phyloP scores from a whole-genome alignment of 2,329 filamentous ascomycete species.

The Exutisphaerella laricina region DNA sequence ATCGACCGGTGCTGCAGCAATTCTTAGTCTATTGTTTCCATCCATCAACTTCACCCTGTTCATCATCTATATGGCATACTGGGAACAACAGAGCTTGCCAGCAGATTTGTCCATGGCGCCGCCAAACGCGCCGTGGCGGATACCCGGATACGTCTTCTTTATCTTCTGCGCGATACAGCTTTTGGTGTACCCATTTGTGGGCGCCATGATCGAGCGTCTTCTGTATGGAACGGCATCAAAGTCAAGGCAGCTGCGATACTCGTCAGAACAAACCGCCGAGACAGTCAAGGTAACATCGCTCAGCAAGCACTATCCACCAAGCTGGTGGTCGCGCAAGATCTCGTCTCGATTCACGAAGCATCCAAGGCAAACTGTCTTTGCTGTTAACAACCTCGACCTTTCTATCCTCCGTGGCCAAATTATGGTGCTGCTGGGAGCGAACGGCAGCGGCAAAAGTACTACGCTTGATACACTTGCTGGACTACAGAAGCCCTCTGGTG shows the following conservation, averaged over 20 bases:
- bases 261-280: constrained; percentile 25
- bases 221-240: constrained; percentile 69
- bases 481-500: constrained; percentile 67
- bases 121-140: constrained; percentile 52
- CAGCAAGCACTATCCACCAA: constrained; percentile 71
- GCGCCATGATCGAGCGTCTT: constrained; percentile 64
- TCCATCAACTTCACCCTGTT: constrained; percentile 87
- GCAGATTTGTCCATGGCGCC: constrained; percentile 58
- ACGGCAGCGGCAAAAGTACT: constrained; percentile 84
- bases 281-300: constrained; percentile 69
- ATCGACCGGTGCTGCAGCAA: constrained; percentile 57
- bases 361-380: constrained; percentile 62
- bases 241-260: constrained; percentile 40
- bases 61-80: constrained; percentile 71
- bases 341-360: constrained; percentile 44
- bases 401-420: constrained; percentile 73
- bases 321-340: constrained; percentile 50
- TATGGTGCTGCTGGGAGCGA: constrained; percentile 76
- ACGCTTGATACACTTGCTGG: constrained; percentile 82
- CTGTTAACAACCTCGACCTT: constrained; percentile 69
- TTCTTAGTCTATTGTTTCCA: constrained; percentile 72
- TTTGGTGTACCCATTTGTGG: constrained; percentile 68
- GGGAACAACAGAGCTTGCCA: constrained; percentile 56
- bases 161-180: constrained; percentile 73
- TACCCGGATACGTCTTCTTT: constrained; percentile 73